phyloP scores from a whole-genome alignment of 1,139 yeast genomes.

The Suhomyces guaymorum region DNA sequence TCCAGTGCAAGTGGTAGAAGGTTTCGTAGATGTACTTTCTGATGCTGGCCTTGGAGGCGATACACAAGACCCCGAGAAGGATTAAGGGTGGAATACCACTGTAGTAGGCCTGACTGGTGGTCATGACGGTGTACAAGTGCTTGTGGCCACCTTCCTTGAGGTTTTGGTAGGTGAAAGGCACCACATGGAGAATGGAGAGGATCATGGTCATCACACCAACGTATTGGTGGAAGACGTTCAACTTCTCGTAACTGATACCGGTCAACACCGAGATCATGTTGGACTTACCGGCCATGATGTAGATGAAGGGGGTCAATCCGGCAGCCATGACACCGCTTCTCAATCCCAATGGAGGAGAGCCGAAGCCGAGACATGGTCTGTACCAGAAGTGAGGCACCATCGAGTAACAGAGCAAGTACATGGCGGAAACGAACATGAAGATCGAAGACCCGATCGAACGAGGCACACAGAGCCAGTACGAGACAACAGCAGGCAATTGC shows the following conservation, averaged over 20 bases:
- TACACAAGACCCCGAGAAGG: slow-evolving; percentile 47
- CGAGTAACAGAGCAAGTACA: slow-evolving; percentile 49
- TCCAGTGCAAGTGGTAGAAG: slow-evolving; percentile 61
- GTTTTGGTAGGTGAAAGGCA: slow-evolving; percentile 52
- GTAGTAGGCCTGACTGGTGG: slow-evolving; percentile 22
- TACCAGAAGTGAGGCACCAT: slow-evolving; percentile 56
- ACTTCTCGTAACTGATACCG: slow-evolving; percentile 57
- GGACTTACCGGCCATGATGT: slow-evolving; percentile 54
- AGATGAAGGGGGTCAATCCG: slow-evolving; percentile 54
- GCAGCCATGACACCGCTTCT: slow-evolving; percentile 55
- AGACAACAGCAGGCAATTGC: slow-evolving; percentile 39
- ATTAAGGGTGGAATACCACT: slow-evolving; percentile 49
- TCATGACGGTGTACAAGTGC: slow-evolving; percentile 20
- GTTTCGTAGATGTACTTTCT: slow-evolving; percentile 51
- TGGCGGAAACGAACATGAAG: slow-evolving; percentile 38
- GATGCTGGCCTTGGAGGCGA: slow-evolving; percentile 45
- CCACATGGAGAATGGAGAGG: slow-evolving; percentile 58
- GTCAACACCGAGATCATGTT: slow-evolving; percentile 53
- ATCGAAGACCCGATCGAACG: slow-evolving; percentile 50
- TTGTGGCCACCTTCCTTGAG: slow-evolving; percentile 52
- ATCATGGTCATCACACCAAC: slow-evolving; percentile 50
- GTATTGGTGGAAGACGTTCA: slow-evolving; percentile 56
- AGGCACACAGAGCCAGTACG: slow-evolving; percentile 50
- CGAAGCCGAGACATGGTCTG: slow-evolving; percentile 57
- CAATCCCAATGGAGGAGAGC: slow-evolving; percentile 64